phyloP scores from a whole-genome alignment of 495 filamentous ascomycete genomes.

The Neurospora sp. region DNA sequence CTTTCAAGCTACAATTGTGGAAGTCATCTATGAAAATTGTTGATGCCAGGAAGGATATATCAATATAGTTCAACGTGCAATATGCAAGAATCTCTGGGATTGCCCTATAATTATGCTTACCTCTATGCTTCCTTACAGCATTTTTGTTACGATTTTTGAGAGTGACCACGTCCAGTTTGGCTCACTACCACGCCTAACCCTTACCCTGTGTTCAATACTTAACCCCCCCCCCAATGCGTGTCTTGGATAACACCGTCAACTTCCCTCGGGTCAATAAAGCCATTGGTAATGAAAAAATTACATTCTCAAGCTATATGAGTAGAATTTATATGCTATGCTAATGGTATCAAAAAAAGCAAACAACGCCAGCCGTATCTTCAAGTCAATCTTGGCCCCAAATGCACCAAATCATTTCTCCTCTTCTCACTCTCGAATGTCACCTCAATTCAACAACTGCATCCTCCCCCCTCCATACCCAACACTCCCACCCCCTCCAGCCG shows the following conservation, averaged over 20 bases:
- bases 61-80: no score
- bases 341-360: background rate
- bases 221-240: background rate
- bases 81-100: no score
- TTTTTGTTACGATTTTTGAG: background rate
- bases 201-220: background rate
- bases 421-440: background rate
- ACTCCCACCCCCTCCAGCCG: background rate
- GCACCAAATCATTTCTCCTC: background rate
- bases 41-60: no score
- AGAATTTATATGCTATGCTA: background rate
- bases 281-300: background rate
- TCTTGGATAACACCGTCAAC: background rate
- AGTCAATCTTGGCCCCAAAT: background rate
- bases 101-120: background rate
- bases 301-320: background rate
- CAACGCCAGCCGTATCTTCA: background rate
- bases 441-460: constrained; percentile 1
- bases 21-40: no score
- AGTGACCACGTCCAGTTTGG: background rate
- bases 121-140: background rate
- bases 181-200: background rate
- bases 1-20: no score
- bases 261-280: background rate
- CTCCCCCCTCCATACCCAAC: background rate